Conservation (phyloP, 495 filamentous ascomycete genomes). For the Penicillium turbatum region DNA sequence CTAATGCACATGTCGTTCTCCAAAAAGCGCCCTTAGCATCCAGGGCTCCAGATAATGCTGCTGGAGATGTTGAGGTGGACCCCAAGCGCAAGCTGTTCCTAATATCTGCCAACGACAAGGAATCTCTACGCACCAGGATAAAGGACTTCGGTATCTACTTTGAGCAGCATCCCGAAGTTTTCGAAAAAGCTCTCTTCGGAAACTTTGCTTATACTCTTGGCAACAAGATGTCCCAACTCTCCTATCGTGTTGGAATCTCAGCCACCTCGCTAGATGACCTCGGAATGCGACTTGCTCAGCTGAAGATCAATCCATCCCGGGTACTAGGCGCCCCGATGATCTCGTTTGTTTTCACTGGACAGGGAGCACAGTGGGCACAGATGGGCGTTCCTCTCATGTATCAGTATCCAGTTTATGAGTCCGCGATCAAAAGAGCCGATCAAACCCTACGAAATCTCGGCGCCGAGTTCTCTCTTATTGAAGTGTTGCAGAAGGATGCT, state of each 20-base stretch:
- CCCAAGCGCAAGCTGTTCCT: slow-evolving; percentile 25
- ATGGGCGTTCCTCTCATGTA: slow-evolving; percentile 34
- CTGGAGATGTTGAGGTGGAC: slow-evolving; percentile 17
- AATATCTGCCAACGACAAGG: slow-evolving; percentile 31
- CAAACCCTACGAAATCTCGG: slow-evolving; percentile 18
- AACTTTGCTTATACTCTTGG: slow-evolving; percentile 31
- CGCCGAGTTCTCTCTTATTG: slow-evolving; percentile 21
- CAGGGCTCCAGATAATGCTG: slow-evolving; percentile 4
- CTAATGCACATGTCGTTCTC: slow-evolving; percentile 57
- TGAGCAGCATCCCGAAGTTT: slow-evolving; percentile 30
- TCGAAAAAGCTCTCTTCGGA: slow-evolving; percentile 26
- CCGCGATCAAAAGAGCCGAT: slow-evolving; percentile 19
- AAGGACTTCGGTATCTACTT: slow-evolving; percentile 30
- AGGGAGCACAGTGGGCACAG: slow-evolving; percentile 40
- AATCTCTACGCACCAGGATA: slow-evolving; percentile 23
- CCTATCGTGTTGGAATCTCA: slow-evolving; percentile 24
- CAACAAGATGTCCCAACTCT: slow-evolving; percentile 24
- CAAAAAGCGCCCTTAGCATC: slow-evolving; percentile 17
- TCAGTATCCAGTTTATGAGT: slow-evolving; percentile 22
- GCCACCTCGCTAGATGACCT: slow-evolving; percentile 26
- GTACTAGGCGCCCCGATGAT: slow-evolving; percentile 20
- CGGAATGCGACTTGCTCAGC: slow-evolving; percentile 21
- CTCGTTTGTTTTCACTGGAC: slow-evolving; percentile 37
- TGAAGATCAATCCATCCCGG: slow-evolving; percentile 21
- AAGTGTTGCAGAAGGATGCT: slow-evolving; percentile 10